phyloP scores from a whole-genome alignment of 441 rosid genomes.

The Macaranga tanarius region DNA sequence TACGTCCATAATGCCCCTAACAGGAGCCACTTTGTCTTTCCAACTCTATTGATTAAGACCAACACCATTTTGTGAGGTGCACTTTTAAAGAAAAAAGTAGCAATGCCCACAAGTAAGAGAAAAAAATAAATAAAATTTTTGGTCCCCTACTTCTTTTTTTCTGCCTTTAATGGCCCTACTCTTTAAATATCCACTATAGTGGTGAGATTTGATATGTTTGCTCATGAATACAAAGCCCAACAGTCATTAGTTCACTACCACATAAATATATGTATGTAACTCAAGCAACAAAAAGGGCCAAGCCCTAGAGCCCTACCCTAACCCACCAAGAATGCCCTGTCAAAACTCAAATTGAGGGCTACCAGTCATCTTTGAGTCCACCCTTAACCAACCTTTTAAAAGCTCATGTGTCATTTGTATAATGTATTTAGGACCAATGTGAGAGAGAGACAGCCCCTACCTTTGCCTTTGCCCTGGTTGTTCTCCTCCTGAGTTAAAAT shows the following conservation, averaged over 20 bases:
- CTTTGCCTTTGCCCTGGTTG: neutral
- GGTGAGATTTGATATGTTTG: neutral
- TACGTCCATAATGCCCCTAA: slow-evolving; percentile 23
- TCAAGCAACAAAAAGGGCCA: neutral
- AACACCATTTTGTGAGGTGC: slow-evolving; percentile 19
- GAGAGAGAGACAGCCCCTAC: slow-evolving; percentile 2
- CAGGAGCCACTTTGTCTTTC: slow-evolving; percentile 21
- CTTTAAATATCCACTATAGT: neutral
- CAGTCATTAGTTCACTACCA: neutral
- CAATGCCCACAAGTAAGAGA: slow-evolving; percentile 9
- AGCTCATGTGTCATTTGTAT: neutral
- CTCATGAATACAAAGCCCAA: slow-evolving; percentile 9
- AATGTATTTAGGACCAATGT: neutral
- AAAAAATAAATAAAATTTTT: neutral
- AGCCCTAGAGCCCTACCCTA: neutral
- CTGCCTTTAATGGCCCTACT: neutral
- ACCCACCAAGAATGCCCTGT: slow-evolving; percentile 2
- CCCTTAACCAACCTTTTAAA: neutral
- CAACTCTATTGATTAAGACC: slow-evolving; percentile 29
- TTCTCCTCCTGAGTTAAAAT: neutral
- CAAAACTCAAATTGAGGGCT: neutral
- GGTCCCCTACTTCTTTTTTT: slow-evolving; percentile 15
- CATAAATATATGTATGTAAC: too few relatives aligned
- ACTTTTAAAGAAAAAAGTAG: slow-evolving; percentile 23
- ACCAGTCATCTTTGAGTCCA: slow-evolving; percentile 8